Evolutionary conservation across 1,139 yeast species (phyloP), one percentile per base, ranked within the genome.

Genomic region (Hyphopichia burtonii): DNA sequence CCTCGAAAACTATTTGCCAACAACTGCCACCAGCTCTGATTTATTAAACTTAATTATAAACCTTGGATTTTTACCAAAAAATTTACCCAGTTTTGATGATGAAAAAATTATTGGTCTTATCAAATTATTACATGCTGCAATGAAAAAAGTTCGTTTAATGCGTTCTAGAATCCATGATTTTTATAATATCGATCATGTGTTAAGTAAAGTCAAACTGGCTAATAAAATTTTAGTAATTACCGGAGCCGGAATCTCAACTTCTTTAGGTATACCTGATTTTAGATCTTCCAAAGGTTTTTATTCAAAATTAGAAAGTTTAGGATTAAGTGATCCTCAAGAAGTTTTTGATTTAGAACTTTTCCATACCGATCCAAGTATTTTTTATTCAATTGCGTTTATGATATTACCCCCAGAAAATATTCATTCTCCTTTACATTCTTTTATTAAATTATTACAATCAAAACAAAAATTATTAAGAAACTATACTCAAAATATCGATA

Each of bases 221-320:
- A 59, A 74, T 16, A 84, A 82, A 43, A 78, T 93, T 17, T 56
- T 93, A 47, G 95, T 93, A 1, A 68, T 93, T 22, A 89, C 97
- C 0, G 99, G 99, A 4, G 99, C 99, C 0, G 99, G 99, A 16
- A 90, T 93, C 36, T 88, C 96, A 15, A 91, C 97, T 4, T 82
- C 91, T 31, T 68, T 91, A 44, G 98, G 97, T 1, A 91, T 91
- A 43, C 97, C 98, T 0, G 99, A 93, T 65, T 93, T 93, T 66
- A 77, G 99, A 56, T 90, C 97, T 0, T 82, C 90, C 9, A 74
- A 86, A 49, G 99, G 99, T 36, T 80, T 93, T 46, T 93, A 93
- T 62, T 75, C 89, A 2, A 78, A 79, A 55, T 78, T 93, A 47
- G 74, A 76, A 42, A 76, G 80, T 52, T 59, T 88, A 42, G 96